phyloP scores from a whole-genome alignment of 2,329 filamentous ascomycete genomes.

The Aspergillus tubingensis region DNA sequence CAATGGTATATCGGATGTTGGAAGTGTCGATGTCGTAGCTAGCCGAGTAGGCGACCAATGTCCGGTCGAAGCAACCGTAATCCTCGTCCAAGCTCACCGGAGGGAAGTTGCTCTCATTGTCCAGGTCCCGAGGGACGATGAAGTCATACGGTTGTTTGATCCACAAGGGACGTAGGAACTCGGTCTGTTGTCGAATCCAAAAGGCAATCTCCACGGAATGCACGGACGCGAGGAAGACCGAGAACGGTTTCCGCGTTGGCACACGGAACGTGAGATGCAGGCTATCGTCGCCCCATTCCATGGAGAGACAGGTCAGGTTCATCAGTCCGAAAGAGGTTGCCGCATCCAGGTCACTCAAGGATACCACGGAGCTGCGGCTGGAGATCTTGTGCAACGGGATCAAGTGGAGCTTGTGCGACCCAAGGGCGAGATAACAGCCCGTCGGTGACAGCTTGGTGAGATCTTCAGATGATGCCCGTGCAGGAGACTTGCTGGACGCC shows the following conservation, averaged over 20 bases:
- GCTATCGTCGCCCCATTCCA: constrained; percentile 64
- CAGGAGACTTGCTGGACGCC: constrained; percentile 56
- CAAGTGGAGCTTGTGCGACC: constrained; percentile 68
- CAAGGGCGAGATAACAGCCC: constrained; percentile 69
- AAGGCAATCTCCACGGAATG: constrained; percentile 66
- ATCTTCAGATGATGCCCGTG: constrained; percentile 65
- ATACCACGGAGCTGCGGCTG: constrained; percentile 57
- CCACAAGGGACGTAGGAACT: constrained; percentile 67
- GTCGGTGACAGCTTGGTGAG: constrained; percentile 64
- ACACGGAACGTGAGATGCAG: constrained; percentile 66
- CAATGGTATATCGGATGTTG: constrained; percentile 65
- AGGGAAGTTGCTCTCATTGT: constrained; percentile 52
- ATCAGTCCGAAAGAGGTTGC: constrained; percentile 64
- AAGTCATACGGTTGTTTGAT: constrained; percentile 64
- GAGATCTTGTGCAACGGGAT: constrained; percentile 64
- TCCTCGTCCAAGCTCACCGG: constrained; percentile 57
- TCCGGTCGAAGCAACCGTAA: constrained; percentile 65
- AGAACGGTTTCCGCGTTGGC: constrained; percentile 58
- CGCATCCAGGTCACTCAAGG: constrained; percentile 52
- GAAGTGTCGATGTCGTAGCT: constrained; percentile 68
- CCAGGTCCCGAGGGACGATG: constrained; percentile 58
- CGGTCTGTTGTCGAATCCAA: constrained; percentile 61
- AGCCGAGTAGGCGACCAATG: constrained; percentile 68
- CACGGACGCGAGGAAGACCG: constrained; percentile 64
- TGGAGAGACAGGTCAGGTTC: constrained; percentile 60